Evolutionary conservation across 441 rosid genomes (phyloP).

Genomic region (Adansonia madagascariensis): DNA sequence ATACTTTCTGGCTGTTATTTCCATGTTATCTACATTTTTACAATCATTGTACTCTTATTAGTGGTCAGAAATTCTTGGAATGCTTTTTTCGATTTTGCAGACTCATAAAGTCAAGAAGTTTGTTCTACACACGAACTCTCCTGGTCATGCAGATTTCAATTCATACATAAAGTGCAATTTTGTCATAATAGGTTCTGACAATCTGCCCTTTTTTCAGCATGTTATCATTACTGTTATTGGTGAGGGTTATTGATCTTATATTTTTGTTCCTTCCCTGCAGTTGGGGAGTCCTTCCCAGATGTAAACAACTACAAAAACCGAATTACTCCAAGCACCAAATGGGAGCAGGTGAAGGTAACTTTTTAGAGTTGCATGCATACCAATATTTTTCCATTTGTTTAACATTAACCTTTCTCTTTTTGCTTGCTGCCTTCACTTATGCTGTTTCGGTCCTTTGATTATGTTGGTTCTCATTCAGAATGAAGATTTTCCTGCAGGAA

Average conservation of each 20-base stretch:
- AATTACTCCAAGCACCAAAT: constrained; percentile 83
- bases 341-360: constrained; percentile 96
- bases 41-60: constrained; percentile 1
- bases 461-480: constrained; percentile 17
- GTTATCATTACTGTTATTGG: constrained; percentile 19
- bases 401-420: background rate
- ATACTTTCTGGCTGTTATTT: background rate
- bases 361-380: background rate
- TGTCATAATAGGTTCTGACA: constrained; percentile 59
- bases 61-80: constrained; percentile 13
- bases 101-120: constrained; percentile 92
- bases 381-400: background rate
- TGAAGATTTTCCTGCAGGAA: constrained; percentile 52
- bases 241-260: constrained; percentile 25
- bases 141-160: constrained; percentile 98
- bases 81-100: constrained; percentile 51
- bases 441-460: background rate
- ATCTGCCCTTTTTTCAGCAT: constrained; percentile 31
- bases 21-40: background rate
- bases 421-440: background rate
- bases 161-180: constrained; percentile 96
- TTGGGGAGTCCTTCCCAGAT: constrained; percentile 49
- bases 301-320: constrained; percentile 57
- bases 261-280: constrained; percentile 39
- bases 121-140: constrained; percentile 94